Percentiles rank a stretch among this genome's conserved stretches.
Conservation (phyloP, 169 alveolate genomes). For the Amoebophrya sp. region DNA sequence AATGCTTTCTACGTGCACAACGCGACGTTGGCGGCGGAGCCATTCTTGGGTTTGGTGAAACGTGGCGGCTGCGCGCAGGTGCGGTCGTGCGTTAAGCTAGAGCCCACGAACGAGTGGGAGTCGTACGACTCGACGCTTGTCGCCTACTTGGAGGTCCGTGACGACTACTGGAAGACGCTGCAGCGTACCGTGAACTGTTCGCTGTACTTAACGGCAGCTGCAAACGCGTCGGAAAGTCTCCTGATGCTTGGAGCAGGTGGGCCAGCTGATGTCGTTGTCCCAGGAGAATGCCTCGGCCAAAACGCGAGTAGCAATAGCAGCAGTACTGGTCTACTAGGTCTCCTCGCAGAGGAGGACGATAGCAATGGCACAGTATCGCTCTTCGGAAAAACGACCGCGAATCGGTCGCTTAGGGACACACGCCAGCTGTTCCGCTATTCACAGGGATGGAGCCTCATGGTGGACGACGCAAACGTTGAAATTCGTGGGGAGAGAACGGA, state of each 20-base stretch:
- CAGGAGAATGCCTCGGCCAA: neutral
- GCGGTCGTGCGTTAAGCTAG: neutral
- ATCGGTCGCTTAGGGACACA: too few species aligned
- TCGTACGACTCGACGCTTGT: neutral
- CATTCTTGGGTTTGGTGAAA: neutral
- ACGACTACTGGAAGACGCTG: neutral
- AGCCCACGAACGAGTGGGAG: conserved; percentile 7
- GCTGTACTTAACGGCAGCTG: neutral
- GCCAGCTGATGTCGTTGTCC: neutral
- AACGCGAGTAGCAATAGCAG: neutral
- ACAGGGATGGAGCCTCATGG: neutral
- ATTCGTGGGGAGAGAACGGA: neutral
- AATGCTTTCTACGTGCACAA: neutral
- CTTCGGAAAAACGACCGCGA: neutral
- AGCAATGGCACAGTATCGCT: neutral
- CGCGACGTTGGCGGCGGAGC: neutral
- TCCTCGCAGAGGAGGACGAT: neutral
- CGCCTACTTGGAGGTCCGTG: neutral
- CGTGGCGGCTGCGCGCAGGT: conserved; percentile 28
- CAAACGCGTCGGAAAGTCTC: neutral
- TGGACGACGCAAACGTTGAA: neutral
- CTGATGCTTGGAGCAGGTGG: neutral
- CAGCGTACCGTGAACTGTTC: neutral
- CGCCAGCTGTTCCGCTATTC: neutral
- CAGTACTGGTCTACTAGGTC: neutral